Base-by-base conservation (phyloP, 768 basidiomycete species). In the Xerocomellus chrysenteron region DNA sequence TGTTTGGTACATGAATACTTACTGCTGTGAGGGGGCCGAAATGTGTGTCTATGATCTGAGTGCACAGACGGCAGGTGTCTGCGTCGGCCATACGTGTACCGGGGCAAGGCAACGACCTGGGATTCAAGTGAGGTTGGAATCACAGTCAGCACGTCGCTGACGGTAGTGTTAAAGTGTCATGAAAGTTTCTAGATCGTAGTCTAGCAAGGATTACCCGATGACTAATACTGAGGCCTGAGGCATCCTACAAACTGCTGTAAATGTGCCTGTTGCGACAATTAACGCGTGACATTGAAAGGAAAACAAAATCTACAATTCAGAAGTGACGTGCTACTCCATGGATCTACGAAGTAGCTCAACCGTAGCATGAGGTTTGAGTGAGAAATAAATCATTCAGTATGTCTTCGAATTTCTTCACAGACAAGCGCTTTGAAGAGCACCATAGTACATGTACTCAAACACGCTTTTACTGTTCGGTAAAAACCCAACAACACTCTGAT, bases 11-110 rank as follows among this genome's bases (percentile, higher is more conserved):
- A 19, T 12, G 35, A 17, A 32, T 32, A 63, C 85, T 74, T 64
- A 91, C 90, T 50, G 88, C 80, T 41, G 82, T 79, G 45, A 88
- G 73, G 13, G 79, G 75, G 0, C 87, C 88, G 62, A 90, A 89
- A 54, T 88, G 85, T 8, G 82, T 76, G 55, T 79, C 75, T 39
- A 88, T 76, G 37, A 88, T 81, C 65, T 88, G 82, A 45, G 74
- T 71, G 69, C 86, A 88, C 36, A 90, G 68, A 50, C 80, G 77
- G 40, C 79, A 76, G 5, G 82, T 85, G 61, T 88, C 81, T 37
- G 77, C 75, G 65, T 89, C 83, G 33, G 85, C 85, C 88, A 89
- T 89, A 28, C 36, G 56, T 41, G 46, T 32, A 40, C 44, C 50
- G 47, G 32, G 44, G 24, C n/a, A 58, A 56, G 47, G 33, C 28